Evolutionary conservation across 2,329 filamentous ascomycete species (phyloP).

Genomic region (Sphaerulina populicola): DNA sequence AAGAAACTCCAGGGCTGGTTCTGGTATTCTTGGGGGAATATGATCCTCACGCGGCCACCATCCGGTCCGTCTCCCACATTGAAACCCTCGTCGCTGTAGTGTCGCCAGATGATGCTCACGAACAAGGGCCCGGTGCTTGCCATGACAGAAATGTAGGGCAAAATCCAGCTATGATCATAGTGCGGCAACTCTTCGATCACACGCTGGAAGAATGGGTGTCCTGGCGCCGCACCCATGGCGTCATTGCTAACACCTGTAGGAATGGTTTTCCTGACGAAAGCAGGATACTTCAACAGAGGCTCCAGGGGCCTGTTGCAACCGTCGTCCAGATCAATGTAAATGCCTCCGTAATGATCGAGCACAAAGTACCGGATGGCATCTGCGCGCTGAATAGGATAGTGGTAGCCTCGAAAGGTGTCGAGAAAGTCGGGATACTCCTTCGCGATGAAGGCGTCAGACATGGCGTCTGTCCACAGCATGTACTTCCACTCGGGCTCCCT

Average conservation of each 20-base stretch:
- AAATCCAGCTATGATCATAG: slow-evolving; percentile 60
- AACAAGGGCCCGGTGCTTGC: slow-evolving; percentile 68
- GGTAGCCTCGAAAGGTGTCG: slow-evolving; percentile 64
- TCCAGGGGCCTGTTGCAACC: slow-evolving; percentile 62
- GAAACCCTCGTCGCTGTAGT: slow-evolving; percentile 53
- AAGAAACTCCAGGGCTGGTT: slow-evolving; percentile 64
- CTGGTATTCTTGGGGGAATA: slow-evolving; percentile 65
- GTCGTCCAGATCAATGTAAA: slow-evolving; percentile 71
- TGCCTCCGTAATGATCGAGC: slow-evolving; percentile 65
- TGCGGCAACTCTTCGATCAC: slow-evolving; percentile 59
- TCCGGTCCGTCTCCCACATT: slow-evolving; percentile 35
- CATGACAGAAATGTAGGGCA: slow-evolving; percentile 73
- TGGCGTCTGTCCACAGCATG: slow-evolving; percentile 72
- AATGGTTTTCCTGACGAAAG: slow-evolving; percentile 61
- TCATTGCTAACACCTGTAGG: slow-evolving; percentile 77
- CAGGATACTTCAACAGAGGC: slow-evolving; percentile 56
- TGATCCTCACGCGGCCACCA: slow-evolving; percentile 52
- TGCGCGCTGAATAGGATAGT: slow-evolving; percentile 66
- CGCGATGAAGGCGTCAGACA: slow-evolving; percentile 61
- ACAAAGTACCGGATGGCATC: slow-evolving; percentile 73
- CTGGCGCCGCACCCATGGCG: slow-evolving; percentile 63
- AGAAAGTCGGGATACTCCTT: slow-evolving; percentile 63
- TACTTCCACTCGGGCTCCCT: slow-evolving; percentile 55
- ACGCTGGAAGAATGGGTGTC: slow-evolving; percentile 65
- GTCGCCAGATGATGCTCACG: slow-evolving; percentile 65